Evolutionary conservation across 2,329 filamentous ascomycete genomes (phyloP), one percentile per base, ranked within the genome.

Genomic region (Curvularia sp.): DNA sequence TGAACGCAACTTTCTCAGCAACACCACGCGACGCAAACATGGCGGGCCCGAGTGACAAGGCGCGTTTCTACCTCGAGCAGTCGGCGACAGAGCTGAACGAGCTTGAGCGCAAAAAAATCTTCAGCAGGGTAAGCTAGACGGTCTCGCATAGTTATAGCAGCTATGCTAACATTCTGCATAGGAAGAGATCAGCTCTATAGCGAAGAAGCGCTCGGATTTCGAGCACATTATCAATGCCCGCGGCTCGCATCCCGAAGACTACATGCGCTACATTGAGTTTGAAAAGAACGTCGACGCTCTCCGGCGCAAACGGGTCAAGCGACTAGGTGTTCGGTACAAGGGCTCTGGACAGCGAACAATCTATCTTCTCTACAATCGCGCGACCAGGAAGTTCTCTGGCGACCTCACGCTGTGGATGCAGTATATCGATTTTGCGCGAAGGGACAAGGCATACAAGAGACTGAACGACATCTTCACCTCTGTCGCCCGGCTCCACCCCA

Each of bases 31-130:
- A 48, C 58, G 60, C 70, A 72, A 70, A 51, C 59, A 96, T 97
- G 92, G 86, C 93, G 1, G 89, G 88, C 42, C 89, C 95, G 58
- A 89, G 91, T 63, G 95, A 98, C 74, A 98, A 97, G 80, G 95
- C 94, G 55, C 91, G 94, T 58, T 98, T 94, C 80, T 97, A 91
- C 78, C 86, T 98, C 64, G 95, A 99, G 81, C 90, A 94, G 68
- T 90, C 91, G 2, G 91, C 97, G 43, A 92, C 93, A 15, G 93
- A 98, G 77, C 85, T 99, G 57, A 92, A 93, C 63, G 93, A 97
- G 71, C 96, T 92, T 77, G 91, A 96, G 78, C 87, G 91, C 65
- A 97, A 97, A 78, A 89, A 92, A 69, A 90, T 99, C 68, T 99
- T 99, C 80, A 87, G 85, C 61, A 88, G 89, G 81, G 91, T 91